These are phyloP conservation scores for Eragrostis tef DNA, from an alignment of 202 grass and related monocot genomes.

Conservation along the genomic window DNA sequence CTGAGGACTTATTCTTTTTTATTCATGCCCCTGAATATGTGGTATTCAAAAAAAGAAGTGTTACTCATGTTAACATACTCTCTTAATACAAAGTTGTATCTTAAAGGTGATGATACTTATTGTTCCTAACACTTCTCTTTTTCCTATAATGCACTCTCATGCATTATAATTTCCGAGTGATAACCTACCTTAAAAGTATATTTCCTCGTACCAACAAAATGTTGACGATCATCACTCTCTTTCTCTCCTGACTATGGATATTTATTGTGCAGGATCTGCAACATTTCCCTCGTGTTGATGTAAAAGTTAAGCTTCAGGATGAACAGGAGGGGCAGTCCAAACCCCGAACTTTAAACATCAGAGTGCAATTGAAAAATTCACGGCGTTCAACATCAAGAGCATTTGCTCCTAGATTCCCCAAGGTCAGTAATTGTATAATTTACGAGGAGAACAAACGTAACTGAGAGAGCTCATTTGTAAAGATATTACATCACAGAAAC, in stretches of 20 bases:
- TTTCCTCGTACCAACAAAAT: background rate
- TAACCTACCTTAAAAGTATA: slow-evolving; percentile 10
- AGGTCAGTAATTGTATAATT: slow-evolving; percentile 59
- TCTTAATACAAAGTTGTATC: background rate
- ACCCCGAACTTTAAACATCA: slow-evolving; percentile 69
- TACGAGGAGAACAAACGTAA: slow-evolving; percentile 28
- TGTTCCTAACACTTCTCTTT: background rate
- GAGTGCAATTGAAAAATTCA: slow-evolving; percentile 66
- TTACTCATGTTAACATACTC: background rate
- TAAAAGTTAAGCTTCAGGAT: slow-evolving; percentile 74
- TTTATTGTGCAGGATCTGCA: slow-evolving; percentile 79
- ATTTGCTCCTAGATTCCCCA: slow-evolving; percentile 87
- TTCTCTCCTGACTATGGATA: slow-evolving; percentile 25
- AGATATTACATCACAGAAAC: background rate
- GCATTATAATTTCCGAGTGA: slow-evolving; percentile 7
- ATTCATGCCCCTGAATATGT: too few species aligned
- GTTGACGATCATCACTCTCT: slow-evolving; percentile 17
- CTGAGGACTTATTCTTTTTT: too few species aligned
- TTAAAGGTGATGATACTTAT: slow-evolving; percentile 9
- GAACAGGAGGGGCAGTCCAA: slow-evolving; percentile 52
- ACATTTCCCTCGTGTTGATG: slow-evolving; percentile 69
- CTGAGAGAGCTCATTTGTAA: slow-evolving; percentile 9
- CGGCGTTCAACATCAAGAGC: slow-evolving; percentile 66
- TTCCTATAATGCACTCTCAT: too few species aligned
- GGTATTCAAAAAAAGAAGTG: too few species aligned